These are phyloP conservation scores for Cladosporium sp. DNA, from an alignment of 2,329 filamentous ascomycete genomes.

Conservation along the genomic window DNA sequence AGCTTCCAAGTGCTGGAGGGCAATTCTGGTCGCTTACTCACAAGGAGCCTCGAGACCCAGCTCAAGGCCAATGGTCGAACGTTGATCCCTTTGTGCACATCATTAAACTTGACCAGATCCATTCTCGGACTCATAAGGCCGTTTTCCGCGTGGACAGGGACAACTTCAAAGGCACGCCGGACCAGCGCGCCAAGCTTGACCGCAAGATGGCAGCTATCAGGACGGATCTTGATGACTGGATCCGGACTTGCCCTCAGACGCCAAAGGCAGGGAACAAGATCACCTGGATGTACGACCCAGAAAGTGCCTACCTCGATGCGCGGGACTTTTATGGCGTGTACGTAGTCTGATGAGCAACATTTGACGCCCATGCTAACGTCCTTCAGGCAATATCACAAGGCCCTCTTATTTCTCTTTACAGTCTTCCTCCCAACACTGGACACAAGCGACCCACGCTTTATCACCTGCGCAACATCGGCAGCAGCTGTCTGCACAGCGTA, in stretches of 20 bases:
- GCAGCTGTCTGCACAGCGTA: slow-evolving; percentile 19
- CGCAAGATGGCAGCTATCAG: slow-evolving; percentile 1
- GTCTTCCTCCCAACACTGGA: slow-evolving; percentile 5
- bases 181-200: slow-evolving; percentile 4
- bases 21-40: slow-evolving; percentile 11
- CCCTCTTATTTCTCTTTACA: background rate
- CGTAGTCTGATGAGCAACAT: background rate
- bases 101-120: slow-evolving; percentile 6
- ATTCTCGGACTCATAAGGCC: slow-evolving; percentile 5
- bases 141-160: slow-evolving; percentile 9
- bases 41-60: background rate
- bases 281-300: slow-evolving; percentile 9
- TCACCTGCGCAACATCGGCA: slow-evolving; percentile 1
- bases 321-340: slow-evolving; percentile 10
- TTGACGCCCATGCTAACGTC: background rate
- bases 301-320: background rate
- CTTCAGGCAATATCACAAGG: slow-evolving; percentile 9
- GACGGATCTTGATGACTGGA: slow-evolving; percentile 1
- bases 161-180: background rate
- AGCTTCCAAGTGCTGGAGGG: slow-evolving; percentile 7
- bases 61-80: slow-evolving; percentile 5
- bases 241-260: slow-evolving; percentile 1
- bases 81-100: slow-evolving; percentile 10
- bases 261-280: slow-evolving; percentile 4
- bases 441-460: slow-evolving; percentile 1